These are phyloP conservation scores for Aspergillus jensenii DNA, from an alignment of 2,329 filamentous ascomycete genomes.

Conservation along the genomic window DNA sequence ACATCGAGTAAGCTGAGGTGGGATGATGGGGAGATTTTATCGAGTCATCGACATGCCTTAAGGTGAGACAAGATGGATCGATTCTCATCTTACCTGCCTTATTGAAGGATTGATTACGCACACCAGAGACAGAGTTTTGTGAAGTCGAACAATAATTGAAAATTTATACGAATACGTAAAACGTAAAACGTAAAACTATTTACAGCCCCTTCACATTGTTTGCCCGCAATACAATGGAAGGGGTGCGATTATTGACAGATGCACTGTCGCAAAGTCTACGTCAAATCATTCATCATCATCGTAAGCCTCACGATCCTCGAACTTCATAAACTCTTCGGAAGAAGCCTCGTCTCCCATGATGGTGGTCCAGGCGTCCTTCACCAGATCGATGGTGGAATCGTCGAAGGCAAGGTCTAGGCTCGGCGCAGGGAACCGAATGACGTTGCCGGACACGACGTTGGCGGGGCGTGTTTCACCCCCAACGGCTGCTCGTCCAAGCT, in stretches of 20 bases:
- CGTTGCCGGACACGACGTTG: slow-evolving; percentile 36
- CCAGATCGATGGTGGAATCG: slow-evolving; percentile 65
- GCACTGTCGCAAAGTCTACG: not conserved
- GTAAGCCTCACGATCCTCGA: slow-evolving; percentile 69
- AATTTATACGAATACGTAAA: not conserved
- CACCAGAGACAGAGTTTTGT: not conserved
- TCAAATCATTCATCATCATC: slow-evolving; percentile 49
- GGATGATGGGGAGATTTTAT: no score
- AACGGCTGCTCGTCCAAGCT: slow-evolving; percentile 33
- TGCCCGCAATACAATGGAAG: slow-evolving; percentile 6
- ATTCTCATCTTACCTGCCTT: no score
- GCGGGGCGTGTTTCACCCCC: slow-evolving; percentile 10
- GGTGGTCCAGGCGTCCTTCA: slow-evolving; percentile 68
- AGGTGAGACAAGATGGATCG: no score
- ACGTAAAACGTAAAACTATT: not conserved
- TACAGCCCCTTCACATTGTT: not conserved
- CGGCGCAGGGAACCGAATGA: slow-evolving; percentile 59
- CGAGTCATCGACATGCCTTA: no score
- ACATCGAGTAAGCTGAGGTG: no score
- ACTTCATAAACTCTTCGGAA: slow-evolving; percentile 68
- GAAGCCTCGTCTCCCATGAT: slow-evolving; percentile 56
- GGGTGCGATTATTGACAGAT: not conserved
- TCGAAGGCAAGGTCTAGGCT: slow-evolving; percentile 71
- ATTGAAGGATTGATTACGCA: not conserved
- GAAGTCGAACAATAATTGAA: not conserved